phyloP scores from a whole-genome alignment of 2,329 filamentous ascomycete genomes.

The Monilinia laxa region DNA sequence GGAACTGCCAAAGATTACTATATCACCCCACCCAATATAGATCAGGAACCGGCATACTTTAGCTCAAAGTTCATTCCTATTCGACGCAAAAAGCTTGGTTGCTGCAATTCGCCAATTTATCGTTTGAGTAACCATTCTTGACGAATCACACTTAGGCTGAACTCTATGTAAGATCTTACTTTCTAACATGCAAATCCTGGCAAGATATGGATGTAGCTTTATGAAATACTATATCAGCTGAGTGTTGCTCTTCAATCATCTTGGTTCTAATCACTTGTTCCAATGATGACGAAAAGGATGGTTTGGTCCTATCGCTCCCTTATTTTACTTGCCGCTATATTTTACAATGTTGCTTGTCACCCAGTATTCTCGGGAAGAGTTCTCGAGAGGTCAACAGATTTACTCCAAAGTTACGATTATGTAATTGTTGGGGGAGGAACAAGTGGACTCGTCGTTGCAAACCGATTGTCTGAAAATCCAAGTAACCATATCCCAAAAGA shows the following conservation, averaged over 20 bases:
- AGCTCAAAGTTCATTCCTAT: neutral
- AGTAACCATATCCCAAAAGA: neutral
- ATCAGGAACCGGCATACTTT: neutral
- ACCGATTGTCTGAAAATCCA: conserved; percentile 6
- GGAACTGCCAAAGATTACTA: no score
- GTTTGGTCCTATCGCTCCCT: neutral
- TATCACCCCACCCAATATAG: neutral
- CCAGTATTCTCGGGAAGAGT: neutral
- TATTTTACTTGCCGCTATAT: neutral
- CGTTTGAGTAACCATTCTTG: neutral
- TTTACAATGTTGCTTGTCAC: neutral
- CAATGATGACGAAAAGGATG: neutral
- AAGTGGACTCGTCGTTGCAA: conserved; percentile 21
- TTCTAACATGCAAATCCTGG: neutral
- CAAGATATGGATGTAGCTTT: neutral
- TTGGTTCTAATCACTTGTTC: neutral
- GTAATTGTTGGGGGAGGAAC: conserved; percentile 21
- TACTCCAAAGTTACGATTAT: conserved; percentile 23
- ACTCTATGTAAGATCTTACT: neutral
- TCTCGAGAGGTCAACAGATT: neutral
- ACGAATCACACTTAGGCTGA: neutral
- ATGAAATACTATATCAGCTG: neutral
- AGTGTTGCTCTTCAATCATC: neutral
- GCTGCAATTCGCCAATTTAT: neutral
- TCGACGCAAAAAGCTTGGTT: no score